Percentiles rank a stretch among this genome's conserved stretches.
Conservation (phyloP, 2,329 filamentous ascomycete species). For the Chaetomiaceae sp. region DNA sequence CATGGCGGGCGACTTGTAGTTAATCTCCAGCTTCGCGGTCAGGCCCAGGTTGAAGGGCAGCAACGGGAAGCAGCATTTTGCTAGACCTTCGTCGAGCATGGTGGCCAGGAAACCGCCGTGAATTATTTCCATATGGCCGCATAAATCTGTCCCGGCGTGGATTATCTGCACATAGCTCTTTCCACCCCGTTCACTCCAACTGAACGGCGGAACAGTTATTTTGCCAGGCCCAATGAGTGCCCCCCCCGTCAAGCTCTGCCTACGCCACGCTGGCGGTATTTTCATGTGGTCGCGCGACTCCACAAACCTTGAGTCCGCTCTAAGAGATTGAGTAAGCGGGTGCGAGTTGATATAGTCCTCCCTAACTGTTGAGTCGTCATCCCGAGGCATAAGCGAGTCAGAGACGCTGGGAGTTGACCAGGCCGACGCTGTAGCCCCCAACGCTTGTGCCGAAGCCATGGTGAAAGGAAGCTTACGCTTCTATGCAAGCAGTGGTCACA, state of each 20-base stretch:
- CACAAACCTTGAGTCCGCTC: conserved; percentile 57
- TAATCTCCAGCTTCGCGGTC: conserved; percentile 76
- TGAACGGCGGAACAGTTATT: conserved; percentile 74
- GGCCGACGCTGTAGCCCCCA: too few species aligned
- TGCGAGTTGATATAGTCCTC: conserved; percentile 70
- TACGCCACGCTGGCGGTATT: conserved; percentile 63
- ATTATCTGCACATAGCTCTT: conserved; percentile 65
- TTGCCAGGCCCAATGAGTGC: conserved; percentile 68
- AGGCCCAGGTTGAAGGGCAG: conserved; percentile 80
- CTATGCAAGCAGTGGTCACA: too few species aligned
- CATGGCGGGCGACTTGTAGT: conserved; percentile 76
- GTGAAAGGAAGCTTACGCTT: too few species aligned
- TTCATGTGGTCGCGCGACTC: conserved; percentile 85
- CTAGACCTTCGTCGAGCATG: conserved; percentile 83
- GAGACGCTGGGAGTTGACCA: conserved; percentile 51
- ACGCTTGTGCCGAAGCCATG: too few species aligned
- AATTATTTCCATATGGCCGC: conserved; percentile 83
- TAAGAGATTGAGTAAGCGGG: conserved; percentile 62
- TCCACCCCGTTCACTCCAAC: conserved; percentile 66
- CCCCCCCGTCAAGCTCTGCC: conserved; percentile 74
- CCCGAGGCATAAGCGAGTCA: conserved; percentile 52
- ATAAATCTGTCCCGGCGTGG: conserved; percentile 73
- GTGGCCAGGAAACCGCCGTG: conserved; percentile 92
- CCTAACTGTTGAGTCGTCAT: conserved; percentile 52
- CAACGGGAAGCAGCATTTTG: conserved; percentile 79